Base-by-base conservation (phyloP, 305 asterid species). In the Vinca major region DNA sequence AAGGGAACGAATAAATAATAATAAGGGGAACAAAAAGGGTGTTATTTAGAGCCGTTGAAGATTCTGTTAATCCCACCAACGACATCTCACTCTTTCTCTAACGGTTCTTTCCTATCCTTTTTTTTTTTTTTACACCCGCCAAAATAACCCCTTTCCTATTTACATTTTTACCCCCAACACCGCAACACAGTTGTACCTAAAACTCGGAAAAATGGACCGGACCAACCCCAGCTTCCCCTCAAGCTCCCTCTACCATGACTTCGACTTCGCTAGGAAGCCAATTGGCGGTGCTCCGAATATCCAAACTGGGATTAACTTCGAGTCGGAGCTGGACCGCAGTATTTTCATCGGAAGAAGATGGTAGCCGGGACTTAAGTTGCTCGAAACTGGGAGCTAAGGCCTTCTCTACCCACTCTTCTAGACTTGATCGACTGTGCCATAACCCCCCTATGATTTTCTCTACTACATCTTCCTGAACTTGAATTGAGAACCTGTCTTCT, bases 391-490 rank as follows among this genome's bases (percentile, higher is more conserved):
- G 97, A 2, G 73, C 76, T 61, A 92, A 62, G 2, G 83, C 90
- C 1, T 81, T 84, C 39, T 86, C 91, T 0, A 90, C 79, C 98
- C 97, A 92, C 55, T 85, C 84, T 68, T 73, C 86, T 4, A 92
- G 79, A 51, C 96, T 81, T 9, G 82, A 77, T 61, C 81, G 75
- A 48, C 90, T 97, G 52, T 84, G 86, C 93, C 96, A 92, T 47
- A 92, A 67, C 7, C 97, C 98, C 1, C 92, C 95, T 5, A 88
- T 16, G 77, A 90, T 88, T 76, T 81, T 90, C 77, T 90, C 92
- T 11, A 83, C 40, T 8, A 80, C 88, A 12, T 84, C 86, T 9
- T 92, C 93, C 36, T 83, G 93, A 0, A 92, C 88, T 77, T 88
- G 86, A 7, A 92, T 79, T n/a, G 84, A 57, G 73, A 85, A 51